Evolutionary conservation across 1,284 basidiomycete genomes (phyloP).

Genomic region (Rhodotorula sp.): DNA sequence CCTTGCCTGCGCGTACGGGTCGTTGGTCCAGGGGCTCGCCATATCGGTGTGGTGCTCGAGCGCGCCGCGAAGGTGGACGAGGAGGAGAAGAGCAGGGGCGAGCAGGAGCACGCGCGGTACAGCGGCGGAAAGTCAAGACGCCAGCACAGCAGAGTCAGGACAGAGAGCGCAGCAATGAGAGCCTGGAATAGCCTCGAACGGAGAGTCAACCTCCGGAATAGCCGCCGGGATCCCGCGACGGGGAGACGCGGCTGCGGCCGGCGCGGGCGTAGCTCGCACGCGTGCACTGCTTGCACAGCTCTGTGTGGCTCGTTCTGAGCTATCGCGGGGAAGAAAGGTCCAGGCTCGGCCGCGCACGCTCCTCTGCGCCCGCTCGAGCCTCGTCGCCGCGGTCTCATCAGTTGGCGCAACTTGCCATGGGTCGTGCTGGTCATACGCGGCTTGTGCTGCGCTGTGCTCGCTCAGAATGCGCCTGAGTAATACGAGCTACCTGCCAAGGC

Average conservation of each 20-base stretch:
- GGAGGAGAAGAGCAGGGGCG: background rate
- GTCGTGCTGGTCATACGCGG: background rate
- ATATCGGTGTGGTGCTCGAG: background rate
- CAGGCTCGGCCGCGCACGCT: background rate
- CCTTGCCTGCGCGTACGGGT: conserved; percentile 1
- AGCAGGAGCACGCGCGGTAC: too few species aligned
- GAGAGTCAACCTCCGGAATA: too few species aligned
- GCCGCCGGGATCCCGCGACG: too few species aligned
- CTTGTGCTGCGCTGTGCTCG: background rate
- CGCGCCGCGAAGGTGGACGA: background rate
- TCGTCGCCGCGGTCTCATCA: background rate
- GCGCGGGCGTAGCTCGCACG: too few species aligned
- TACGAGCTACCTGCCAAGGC: conserved; percentile 6
- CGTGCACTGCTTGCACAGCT: too few species aligned
- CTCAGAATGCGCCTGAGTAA: background rate
- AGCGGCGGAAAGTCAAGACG: background rate
- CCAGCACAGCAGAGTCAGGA: background rate
- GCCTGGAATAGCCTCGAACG: too few species aligned
- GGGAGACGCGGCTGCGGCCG: too few species aligned
- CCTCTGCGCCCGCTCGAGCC: background rate
- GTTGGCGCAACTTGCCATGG: background rate
- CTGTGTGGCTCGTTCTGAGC: too few species aligned
- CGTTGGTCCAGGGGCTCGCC: conserved; percentile 4
- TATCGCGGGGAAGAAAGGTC: too few species aligned
- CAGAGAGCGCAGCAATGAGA: background rate